phyloP scores from a whole-genome alignment of 2,329 filamentous ascomycete genomes.

The Byssochlamys sp. region DNA sequence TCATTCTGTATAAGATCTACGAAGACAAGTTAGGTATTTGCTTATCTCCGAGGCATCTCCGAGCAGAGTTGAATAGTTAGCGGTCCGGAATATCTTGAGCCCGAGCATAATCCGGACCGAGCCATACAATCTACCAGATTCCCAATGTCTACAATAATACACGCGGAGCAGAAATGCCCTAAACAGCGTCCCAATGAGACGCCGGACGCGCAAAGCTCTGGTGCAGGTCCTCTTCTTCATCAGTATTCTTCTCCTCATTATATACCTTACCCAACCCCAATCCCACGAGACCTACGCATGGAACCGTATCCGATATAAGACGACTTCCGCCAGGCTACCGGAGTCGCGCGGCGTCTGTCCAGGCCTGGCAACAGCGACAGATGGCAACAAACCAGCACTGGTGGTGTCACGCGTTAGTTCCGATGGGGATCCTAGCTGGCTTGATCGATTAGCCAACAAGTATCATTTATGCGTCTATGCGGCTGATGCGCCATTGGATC shows the following conservation, averaged over 20 bases:
- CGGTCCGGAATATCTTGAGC: neutral
- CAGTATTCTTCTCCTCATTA: constrained; percentile 24
- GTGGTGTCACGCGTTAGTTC: constrained; percentile 34
- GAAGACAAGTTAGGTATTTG: neutral
- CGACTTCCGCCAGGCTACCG: constrained; percentile 25
- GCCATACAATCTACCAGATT: too few relatives aligned
- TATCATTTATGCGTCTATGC: constrained; percentile 42
- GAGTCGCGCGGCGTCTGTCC: constrained; percentile 35
- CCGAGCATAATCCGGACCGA: neutral
- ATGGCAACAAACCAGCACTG: constrained; percentile 34
- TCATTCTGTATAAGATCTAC: too few relatives aligned
- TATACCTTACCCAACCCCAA: constrained; percentile 28
- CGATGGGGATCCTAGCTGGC: constrained; percentile 37
- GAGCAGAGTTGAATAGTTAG: neutral
- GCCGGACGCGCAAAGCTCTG: constrained; percentile 26
- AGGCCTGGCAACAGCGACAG: constrained; percentile 18
- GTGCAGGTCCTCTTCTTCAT: constrained; percentile 28
- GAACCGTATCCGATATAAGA: constrained; percentile 36
- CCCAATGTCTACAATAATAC: neutral
- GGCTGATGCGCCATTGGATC: constrained; percentile 24
- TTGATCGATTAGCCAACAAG: constrained; percentile 25
- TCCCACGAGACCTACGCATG: constrained; percentile 32
- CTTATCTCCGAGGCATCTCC: neutral
- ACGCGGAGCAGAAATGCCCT: neutral
- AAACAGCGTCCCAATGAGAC: constrained; percentile 20